Evolutionary conservation across 2,329 filamentous ascomycete genomes (phyloP), one percentile per base, ranked within the genome.

Genomic region (Aspergillus ruber): DNA sequence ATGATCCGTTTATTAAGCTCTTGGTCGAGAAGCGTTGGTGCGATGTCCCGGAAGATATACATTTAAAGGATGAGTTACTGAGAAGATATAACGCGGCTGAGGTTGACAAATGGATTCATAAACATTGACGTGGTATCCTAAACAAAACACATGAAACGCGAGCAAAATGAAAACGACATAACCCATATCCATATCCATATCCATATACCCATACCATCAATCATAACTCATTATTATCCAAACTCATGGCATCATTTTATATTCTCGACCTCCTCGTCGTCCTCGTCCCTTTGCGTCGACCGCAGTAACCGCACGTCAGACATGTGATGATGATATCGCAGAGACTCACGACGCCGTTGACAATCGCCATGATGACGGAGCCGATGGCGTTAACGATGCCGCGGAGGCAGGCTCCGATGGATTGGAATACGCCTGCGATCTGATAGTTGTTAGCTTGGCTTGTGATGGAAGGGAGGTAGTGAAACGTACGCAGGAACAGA

Each of bases 401-500:
- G 77, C 85, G 87, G 52, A 88, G 75, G 63, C 77, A 78, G 54
- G 72, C 73, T 46, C 84, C 85, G 66, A 88, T 83, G 58, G 83
- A 78, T 42, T 63, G 77, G 69, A 85, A 77, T 65, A 80, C 66
- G 61, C 73, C 73, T 61, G 74, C 58, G 64, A 86, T 75, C 82
- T 85, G 55, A 50, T 23, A 20, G 10, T 17, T 51, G 39, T 59
- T 46, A 56, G 54, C 47, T 43, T 54, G 60, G 54, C 18, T 17
- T 42, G 39, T 18, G 32, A 17, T 32, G n/a, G 40, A 40, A 36
- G 27, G 32, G 23, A 29, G 40, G 40, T 33, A n/a, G 40, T 38
- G 20, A 32, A 32, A 79, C 86, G 63, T 87, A 91, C 87, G 66
- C 87, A 90, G 67, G 86, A 90, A 57, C 89, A 76, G 63, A 93